Conservation (phyloP, 139 green algal genomes). For the Haematococcus sp. region DNA sequence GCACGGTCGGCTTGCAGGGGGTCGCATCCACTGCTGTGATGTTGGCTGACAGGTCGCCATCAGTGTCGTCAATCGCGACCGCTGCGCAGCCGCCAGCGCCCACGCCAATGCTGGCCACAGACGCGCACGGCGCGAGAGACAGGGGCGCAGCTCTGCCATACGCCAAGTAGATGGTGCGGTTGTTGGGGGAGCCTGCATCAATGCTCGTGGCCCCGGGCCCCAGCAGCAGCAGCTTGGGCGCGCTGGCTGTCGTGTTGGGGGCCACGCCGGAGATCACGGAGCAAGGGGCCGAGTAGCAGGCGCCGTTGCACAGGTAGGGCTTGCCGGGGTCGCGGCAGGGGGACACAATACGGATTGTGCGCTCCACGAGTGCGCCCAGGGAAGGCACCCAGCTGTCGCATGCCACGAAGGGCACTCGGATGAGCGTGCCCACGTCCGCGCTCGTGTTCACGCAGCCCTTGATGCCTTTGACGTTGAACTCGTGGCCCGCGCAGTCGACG, state of each 20-base stretch:
- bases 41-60: slow-evolving; percentile 14
- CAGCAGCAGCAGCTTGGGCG: slow-evolving; percentile 13
- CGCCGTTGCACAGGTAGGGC: slow-evolving; percentile 9
- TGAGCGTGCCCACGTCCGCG: slow-evolving; percentile 13
- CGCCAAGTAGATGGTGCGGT: slow-evolving; percentile 18
- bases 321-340: slow-evolving; percentile 11
- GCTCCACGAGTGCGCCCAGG: slow-evolving; percentile 6
- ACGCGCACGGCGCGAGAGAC: slow-evolving; percentile 22
- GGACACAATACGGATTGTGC: slow-evolving; percentile 16
- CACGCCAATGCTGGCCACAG: not conserved
- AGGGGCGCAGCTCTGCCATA: slow-evolving; percentile 17
- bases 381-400: slow-evolving; percentile 25
- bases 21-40: slow-evolving; percentile 24
- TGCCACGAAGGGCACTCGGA: slow-evolving; percentile 30
- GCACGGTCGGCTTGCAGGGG: slow-evolving; percentile 15
- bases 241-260: not conserved
- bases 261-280: not conserved
- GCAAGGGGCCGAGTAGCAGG: slow-evolving; percentile 24
- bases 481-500: slow-evolving; percentile 29
- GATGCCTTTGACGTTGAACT: slow-evolving; percentile 34
- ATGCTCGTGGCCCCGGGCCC: not conserved
- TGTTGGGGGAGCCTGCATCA: not conserved
- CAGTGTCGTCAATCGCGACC: slow-evolving; percentile 15
- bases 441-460: slow-evolving; percentile 38
- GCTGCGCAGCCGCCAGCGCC: slow-evolving; percentile 13